Evolutionary conservation across 2,329 filamentous ascomycete genomes (phyloP).

Genomic region (Fusarium equiseti): DNA sequence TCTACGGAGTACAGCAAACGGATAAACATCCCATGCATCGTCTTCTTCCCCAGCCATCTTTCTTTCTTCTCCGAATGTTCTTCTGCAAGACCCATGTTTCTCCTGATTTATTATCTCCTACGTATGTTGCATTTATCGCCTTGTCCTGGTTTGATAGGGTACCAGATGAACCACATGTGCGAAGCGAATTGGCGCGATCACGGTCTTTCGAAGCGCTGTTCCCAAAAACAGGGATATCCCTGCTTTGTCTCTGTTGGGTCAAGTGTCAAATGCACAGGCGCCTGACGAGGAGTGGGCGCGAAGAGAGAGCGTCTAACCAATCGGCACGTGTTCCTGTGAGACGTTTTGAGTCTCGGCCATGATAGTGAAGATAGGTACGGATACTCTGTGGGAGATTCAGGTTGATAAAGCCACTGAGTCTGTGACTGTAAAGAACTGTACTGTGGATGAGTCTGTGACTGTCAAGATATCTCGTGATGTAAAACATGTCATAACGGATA

Average conservation of each 20-base stretch:
- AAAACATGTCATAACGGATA: conserved; percentile 1
- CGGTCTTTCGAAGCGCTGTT: conserved; percentile 19
- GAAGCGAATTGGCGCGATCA: conserved; percentile 32
- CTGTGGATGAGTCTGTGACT: neutral
- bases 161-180: conserved; percentile 46
- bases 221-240: conserved; percentile 34
- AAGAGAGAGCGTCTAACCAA: conserved; percentile 17
- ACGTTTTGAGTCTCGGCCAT: conserved; percentile 38
- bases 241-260: neutral
- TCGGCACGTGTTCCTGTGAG: conserved; percentile 45
- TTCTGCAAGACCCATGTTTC: conserved; percentile 10
- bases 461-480: neutral
- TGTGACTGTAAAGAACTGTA: neutral
- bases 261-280: conserved; percentile 42
- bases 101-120: conserved; percentile 9
- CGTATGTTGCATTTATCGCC: conserved; percentile 28
- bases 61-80: conserved; percentile 8
- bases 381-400: conserved; percentile 20
- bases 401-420: neutral
- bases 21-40: conserved; percentile 13
- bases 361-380: neutral
- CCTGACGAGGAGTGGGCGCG: conserved; percentile 33
- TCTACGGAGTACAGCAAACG: neutral
- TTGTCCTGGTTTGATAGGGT: conserved; percentile 46
- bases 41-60: conserved; percentile 30